These are phyloP conservation scores for Phytophthora constricta DNA, from an alignment of 352 stramenopile species.

Conservation along the genomic window DNA sequence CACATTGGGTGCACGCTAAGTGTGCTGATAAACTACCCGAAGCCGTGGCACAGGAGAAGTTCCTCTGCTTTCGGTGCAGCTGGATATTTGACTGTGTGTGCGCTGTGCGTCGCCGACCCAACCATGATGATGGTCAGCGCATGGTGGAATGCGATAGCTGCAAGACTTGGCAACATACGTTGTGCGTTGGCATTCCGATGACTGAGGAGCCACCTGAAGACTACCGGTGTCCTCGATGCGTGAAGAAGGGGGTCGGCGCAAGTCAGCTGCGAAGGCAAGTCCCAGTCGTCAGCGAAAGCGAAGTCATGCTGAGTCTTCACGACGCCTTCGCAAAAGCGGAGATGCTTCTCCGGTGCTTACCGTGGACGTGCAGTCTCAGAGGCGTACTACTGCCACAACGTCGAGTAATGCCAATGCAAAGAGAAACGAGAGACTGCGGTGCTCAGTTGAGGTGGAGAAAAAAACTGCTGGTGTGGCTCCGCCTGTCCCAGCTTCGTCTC, in stretches of 20 bases:
- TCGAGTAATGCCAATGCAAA: constrained; percentile 26
- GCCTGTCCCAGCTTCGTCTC: constrained; percentile 24
- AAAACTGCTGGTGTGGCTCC: constrained; percentile 21
- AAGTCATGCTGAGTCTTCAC: constrained; percentile 14
- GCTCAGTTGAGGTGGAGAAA: constrained; percentile 26
- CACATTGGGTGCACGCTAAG: constrained; percentile 65
- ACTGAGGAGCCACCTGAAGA: constrained; percentile 50
- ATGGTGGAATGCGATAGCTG: constrained; percentile 83
- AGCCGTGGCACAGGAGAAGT: constrained; percentile 54
- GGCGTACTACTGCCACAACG: constrained; percentile 11
- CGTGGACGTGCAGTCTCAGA: constrained; percentile 27
- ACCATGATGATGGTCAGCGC: constrained; percentile 70
- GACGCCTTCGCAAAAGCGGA: constrained; percentile 18
- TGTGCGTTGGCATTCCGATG: constrained; percentile 66
- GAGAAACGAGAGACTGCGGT: constrained; percentile 14
- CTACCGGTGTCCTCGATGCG: constrained; percentile 67
- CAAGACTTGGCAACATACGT: constrained; percentile 78
- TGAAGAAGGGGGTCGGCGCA: constrained; percentile 35
- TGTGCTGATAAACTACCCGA: constrained; percentile 53
- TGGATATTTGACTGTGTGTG: constrained; percentile 82
- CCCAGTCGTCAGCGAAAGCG: constrained; percentile 15
- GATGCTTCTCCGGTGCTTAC: constrained; percentile 21
- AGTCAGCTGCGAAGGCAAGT: constrained; percentile 15
- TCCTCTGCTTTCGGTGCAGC: constrained; percentile 66
- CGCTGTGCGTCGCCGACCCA: constrained; percentile 50